These are phyloP conservation scores for Neckera pumila DNA, from an alignment of 225 moss, liverwort and hornwort genomes.

Conservation along the genomic window DNA sequence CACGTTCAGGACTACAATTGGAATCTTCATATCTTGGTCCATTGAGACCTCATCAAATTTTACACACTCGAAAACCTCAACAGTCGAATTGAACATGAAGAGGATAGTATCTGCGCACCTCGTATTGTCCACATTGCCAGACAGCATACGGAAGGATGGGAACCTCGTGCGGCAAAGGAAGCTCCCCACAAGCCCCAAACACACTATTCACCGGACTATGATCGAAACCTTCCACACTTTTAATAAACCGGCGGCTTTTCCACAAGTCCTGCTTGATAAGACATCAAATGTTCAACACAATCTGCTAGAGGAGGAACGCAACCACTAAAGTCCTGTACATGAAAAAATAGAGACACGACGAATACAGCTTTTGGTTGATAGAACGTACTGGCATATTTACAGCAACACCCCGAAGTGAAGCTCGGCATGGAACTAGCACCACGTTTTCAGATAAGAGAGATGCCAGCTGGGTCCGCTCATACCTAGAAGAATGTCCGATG, in stretches of 20 bases:
- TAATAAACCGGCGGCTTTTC: conserved; percentile 55
- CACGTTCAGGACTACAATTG: background rate
- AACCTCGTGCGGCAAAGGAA: conserved; percentile 35
- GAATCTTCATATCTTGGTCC: background rate
- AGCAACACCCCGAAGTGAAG: conserved; percentile 64
- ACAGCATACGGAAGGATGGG: conserved; percentile 67
- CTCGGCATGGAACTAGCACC: conserved; percentile 56
- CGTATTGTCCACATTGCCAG: conserved; percentile 80
- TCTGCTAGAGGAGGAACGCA: background rate
- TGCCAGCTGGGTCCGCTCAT: conserved; percentile 60
- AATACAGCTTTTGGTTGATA: background rate
- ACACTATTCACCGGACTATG: conserved; percentile 48
- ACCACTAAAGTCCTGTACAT: background rate
- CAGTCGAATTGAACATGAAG: background rate
- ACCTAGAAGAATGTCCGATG: conserved; percentile 22
- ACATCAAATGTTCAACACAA: background rate
- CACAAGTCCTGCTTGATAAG: conserved; percentile 62
- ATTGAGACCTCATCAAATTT: background rate
- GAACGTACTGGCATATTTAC: conserved; percentile 58
- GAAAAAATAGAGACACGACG: background rate
- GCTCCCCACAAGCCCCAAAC: conserved; percentile 73
- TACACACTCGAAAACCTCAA: background rate
- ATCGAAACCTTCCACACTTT: conserved; percentile 71
- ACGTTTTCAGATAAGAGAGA: conserved; percentile 49
- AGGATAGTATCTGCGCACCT: conserved; percentile 21